Evolutionary conservation across 1,284 basidiomycete species (phyloP).

Genomic region (Polyporus tsugae): DNA sequence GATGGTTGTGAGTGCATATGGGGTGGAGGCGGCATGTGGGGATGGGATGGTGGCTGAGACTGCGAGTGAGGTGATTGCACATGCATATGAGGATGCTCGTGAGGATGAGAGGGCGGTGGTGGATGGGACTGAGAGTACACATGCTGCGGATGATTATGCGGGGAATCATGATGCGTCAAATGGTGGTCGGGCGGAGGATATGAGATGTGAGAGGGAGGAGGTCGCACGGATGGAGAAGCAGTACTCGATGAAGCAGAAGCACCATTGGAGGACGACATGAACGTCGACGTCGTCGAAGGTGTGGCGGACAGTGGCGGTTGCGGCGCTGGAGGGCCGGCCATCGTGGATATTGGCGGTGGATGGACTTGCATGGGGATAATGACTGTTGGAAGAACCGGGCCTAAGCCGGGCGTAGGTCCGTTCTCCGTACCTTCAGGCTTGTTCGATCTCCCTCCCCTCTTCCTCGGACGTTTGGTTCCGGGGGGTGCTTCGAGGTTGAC

Average conservation of each 20-base stretch:
- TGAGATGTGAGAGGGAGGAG: slow-evolving; percentile 10
- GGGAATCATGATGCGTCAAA: slow-evolving; percentile 9
- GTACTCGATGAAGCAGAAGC: slow-evolving; percentile 23
- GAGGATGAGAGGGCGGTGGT: slow-evolving; percentile 11
- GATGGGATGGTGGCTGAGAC: slow-evolving; percentile 16
- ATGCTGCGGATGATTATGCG: slow-evolving; percentile 21
- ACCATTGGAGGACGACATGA: slow-evolving; percentile 24
- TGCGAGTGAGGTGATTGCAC: slow-evolving; percentile 23
- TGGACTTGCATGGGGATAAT: slow-evolving; percentile 28
- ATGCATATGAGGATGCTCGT: slow-evolving; percentile 14
- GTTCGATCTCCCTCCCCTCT: slow-evolving; percentile 67
- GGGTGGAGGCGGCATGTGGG: slow-evolving; percentile 9
- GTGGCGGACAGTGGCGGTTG: slow-evolving; percentile 28
- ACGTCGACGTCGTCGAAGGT: slow-evolving; percentile 22
- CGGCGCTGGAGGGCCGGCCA: slow-evolving; percentile 21
- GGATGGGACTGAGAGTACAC: slow-evolving; percentile 17
- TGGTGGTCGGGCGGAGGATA: slow-evolving; percentile 22
- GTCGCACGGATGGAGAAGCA: slow-evolving; percentile 25
- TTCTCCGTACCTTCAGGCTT: slow-evolving; percentile 47
- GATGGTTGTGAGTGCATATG: slow-evolving; percentile 9
- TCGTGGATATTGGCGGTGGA: slow-evolving; percentile 18
- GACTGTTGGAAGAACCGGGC: slow-evolving; percentile 19
- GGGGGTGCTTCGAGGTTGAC: slow-evolving; percentile 82
- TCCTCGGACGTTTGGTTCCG: slow-evolving; percentile 82
- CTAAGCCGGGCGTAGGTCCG: slow-evolving; percentile 22